Conservation (phyloP, 2,329 filamentous ascomycete species). For the Cercospora nicotianae region DNA sequence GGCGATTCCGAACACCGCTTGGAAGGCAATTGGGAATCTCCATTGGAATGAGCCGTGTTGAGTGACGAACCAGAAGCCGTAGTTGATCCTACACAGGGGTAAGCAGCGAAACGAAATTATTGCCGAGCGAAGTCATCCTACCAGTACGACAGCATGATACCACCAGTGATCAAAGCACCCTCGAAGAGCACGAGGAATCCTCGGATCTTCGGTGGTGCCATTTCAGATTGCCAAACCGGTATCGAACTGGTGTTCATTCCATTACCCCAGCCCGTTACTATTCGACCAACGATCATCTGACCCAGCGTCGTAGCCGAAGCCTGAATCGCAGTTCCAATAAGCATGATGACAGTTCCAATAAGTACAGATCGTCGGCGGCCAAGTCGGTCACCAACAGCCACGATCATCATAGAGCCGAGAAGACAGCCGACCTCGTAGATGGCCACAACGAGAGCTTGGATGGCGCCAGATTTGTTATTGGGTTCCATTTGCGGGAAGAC, state of each 20-base stretch:
- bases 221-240: constrained; percentile 51
- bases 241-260: constrained; percentile 43
- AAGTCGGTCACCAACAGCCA: constrained; percentile 57
- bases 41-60: constrained; percentile 47
- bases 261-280: constrained; percentile 52
- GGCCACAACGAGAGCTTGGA: constrained; percentile 41
- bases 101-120: no score
- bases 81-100: no score
- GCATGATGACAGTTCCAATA: constrained; percentile 58
- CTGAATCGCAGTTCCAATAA: constrained; percentile 62
- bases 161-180: constrained; percentile 68
- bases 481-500: constrained; percentile 45
- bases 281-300: constrained; percentile 51
- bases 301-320: constrained; percentile 49
- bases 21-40: constrained; percentile 57
- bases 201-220: constrained; percentile 86
- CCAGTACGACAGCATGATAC: constrained; percentile 52
- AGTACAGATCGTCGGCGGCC: constrained; percentile 60
- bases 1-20: constrained; percentile 56
- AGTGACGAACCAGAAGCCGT: constrained; percentile 43
- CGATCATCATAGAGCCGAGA: constrained; percentile 43
- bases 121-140: no score
- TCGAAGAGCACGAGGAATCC: constrained; percentile 94
- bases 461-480: constrained; percentile 25
- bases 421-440: constrained; percentile 33